Conservation (phyloP, 345 rosid species). For the Sonneratia caseolaris region DNA sequence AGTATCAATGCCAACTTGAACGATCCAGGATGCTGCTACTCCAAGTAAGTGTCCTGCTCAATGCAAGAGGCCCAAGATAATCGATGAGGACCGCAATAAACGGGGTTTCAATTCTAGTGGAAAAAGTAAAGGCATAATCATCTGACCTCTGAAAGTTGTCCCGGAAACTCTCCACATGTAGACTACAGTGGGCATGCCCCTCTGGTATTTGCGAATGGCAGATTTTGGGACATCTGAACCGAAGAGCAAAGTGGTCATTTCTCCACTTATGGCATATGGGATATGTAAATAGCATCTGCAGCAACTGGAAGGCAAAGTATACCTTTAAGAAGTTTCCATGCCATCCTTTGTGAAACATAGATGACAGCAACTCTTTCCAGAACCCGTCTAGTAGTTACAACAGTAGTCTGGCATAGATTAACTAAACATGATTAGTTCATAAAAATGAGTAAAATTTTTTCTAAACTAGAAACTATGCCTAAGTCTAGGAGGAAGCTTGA, state of each 20-base stretch:
- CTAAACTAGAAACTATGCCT: background rate
- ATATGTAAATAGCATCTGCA: background rate
- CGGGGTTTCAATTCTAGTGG: background rate
- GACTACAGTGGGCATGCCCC: constrained; percentile 58
- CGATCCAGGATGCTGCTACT: constrained; percentile 75
- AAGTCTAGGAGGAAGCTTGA: background rate
- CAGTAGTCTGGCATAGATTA: constrained; percentile 51
- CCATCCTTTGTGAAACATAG: constrained; percentile 76
- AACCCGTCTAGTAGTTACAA: constrained; percentile 76
- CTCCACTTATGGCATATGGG: background rate
- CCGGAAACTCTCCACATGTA: constrained; percentile 64
- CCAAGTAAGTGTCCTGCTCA: constrained; percentile 75
- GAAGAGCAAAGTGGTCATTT: constrained; percentile 1
- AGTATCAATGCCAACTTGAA: constrained; percentile 78
- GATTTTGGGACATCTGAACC: constrained; percentile 75
- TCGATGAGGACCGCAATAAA: constrained; percentile 7
- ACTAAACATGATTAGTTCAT: constrained; percentile 7
- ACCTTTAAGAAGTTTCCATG: constrained; percentile 99
- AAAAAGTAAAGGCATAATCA: background rate
- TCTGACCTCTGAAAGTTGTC: constrained; percentile 81
- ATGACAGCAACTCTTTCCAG: constrained; percentile 82
- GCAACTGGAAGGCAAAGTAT: constrained; percentile 9
- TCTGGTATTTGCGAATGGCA: constrained; percentile 64
- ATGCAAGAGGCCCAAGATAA: constrained; percentile 9
- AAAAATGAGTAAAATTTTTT: background rate